Conservation (phyloP, 495 filamentous ascomycete genomes). For the Hypoxylon trugodes region DNA sequence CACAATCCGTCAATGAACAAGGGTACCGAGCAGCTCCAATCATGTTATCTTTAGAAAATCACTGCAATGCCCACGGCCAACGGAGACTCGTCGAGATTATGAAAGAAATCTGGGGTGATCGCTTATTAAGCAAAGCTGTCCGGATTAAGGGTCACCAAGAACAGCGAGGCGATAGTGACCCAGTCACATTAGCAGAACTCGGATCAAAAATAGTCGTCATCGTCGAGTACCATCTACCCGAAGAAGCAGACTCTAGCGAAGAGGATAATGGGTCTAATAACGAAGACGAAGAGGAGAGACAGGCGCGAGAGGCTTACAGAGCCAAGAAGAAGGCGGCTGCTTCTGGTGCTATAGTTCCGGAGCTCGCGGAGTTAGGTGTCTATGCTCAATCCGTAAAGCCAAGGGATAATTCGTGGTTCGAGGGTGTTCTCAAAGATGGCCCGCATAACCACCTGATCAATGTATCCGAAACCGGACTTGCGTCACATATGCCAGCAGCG, state of each 20-base stretch:
- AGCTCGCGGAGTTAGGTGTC: slow-evolving; percentile 62
- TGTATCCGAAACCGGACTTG: slow-evolving; percentile 60
- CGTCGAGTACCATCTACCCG: slow-evolving; percentile 62
- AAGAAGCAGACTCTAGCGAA: slow-evolving; percentile 47
- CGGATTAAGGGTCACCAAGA: slow-evolving; percentile 53
- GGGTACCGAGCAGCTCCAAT: slow-evolving; percentile 56
- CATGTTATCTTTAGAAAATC: slow-evolving; percentile 63
- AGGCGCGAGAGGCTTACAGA: slow-evolving; percentile 51
- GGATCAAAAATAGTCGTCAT: slow-evolving; percentile 63
- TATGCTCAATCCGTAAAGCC: slow-evolving; percentile 67
- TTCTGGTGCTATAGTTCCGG: slow-evolving; percentile 56
- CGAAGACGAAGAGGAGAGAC: slow-evolving; percentile 52
- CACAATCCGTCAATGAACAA: slow-evolving; percentile 35
- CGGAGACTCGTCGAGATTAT: slow-evolving; percentile 61
- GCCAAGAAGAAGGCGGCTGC: slow-evolving; percentile 50
- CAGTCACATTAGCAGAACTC: slow-evolving; percentile 56
- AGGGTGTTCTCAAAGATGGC: slow-evolving; percentile 47
- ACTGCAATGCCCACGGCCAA: slow-evolving; percentile 58
- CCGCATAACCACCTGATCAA: slow-evolving; percentile 67
- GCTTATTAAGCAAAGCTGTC: slow-evolving; percentile 57
- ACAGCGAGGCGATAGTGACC: slow-evolving; percentile 47
- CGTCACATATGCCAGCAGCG: slow-evolving; percentile 45
- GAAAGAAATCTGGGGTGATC: slow-evolving; percentile 60
- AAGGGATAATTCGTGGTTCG: slow-evolving; percentile 60
- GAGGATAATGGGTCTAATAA: slow-evolving; percentile 28